Percentiles rank a stretch among this genome's conserved stretches.
Evolutionary conservation across 2,329 filamentous ascomycete genomes (phyloP).

Genomic region (Coleophoma eucalyptorum): DNA sequence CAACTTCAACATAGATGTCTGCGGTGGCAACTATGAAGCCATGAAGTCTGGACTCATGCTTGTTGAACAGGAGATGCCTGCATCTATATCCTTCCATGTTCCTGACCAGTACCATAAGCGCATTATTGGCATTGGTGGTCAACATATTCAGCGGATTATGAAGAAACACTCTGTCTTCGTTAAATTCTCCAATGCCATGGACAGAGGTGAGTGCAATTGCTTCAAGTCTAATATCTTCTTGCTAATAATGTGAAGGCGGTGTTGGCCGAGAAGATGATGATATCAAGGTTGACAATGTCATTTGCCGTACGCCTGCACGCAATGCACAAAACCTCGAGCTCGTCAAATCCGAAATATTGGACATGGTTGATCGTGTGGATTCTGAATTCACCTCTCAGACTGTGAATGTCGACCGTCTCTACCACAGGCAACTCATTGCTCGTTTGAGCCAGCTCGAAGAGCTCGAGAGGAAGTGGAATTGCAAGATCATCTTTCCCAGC

Average conservation of each 20-base stretch:
- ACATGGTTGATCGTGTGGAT: slow-evolving; percentile 88
- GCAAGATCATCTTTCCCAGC: slow-evolving; percentile 97
- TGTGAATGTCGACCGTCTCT: slow-evolving; percentile 89
- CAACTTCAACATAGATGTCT: slow-evolving; percentile 99
- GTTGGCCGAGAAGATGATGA: slow-evolving; percentile 96
- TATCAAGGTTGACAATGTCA: slow-evolving; percentile 97
- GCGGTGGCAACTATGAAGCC: slow-evolving; percentile 86
- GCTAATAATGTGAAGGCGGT: slow-evolving; percentile 34
- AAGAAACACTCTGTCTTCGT: slow-evolving; percentile 99
- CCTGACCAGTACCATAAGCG: slow-evolving; percentile 99
- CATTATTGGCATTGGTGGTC: slow-evolving; percentile 96
- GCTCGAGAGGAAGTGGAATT: slow-evolving; percentile 98
- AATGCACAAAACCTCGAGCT: slow-evolving; percentile 96
- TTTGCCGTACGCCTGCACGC: slow-evolving; percentile 92
- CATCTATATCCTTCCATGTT: slow-evolving; percentile 98
- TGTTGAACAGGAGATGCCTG: slow-evolving; percentile 98
- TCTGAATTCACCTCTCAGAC: slow-evolving; percentile 95
- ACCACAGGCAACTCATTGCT: slow-evolving; percentile 89
- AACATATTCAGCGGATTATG: slow-evolving; percentile 99
- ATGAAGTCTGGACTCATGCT: slow-evolving; percentile 89
- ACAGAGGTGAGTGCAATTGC: slow-evolving; percentile 52
- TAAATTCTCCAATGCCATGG: slow-evolving; percentile 99
- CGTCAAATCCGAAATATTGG: slow-evolving; percentile 98
- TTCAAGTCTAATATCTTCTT: background rate
- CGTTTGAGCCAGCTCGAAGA: slow-evolving; percentile 88